Evolutionary conservation across 1,284 basidiomycete genomes (phyloP).

Genomic region (Boletus sp.): DNA sequence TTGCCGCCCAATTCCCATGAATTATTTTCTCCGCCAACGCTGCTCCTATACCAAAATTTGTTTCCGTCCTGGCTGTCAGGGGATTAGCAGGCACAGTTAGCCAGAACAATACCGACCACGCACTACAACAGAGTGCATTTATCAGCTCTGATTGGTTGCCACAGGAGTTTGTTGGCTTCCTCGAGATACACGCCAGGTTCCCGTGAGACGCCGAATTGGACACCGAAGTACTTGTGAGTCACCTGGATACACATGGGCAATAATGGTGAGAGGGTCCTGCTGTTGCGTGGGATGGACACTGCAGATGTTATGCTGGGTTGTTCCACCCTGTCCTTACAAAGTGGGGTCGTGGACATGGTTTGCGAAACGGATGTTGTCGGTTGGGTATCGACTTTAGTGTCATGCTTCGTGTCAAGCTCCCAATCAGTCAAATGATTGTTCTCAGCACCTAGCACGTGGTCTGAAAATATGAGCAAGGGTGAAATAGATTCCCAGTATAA

Average conservation of each 20-base stretch:
- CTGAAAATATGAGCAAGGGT: not conserved
- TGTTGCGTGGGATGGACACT: too few relatives aligned
- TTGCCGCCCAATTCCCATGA: slow-evolving; percentile 1
- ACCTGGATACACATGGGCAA: slow-evolving; percentile 1
- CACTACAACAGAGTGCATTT: not conserved
- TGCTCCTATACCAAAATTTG: not conserved
- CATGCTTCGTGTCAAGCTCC: not conserved
- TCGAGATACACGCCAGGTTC: slow-evolving; percentile 1
- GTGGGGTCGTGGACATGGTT: too few relatives aligned
- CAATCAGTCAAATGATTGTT: not conserved
- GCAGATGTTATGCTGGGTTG: too few relatives aligned
- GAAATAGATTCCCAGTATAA: not conserved
- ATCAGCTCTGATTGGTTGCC: not conserved
- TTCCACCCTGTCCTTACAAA: too few relatives aligned
- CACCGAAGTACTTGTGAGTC: not conserved
- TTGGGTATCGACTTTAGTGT: too few relatives aligned
- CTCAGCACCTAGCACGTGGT: not conserved
- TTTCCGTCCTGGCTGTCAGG: not conserved
- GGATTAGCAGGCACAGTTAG: not conserved
- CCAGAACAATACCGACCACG: not conserved
- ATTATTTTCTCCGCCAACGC: not conserved
- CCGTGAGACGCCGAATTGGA: not conserved
- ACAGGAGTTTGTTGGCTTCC: not conserved
- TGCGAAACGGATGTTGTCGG: too few relatives aligned
- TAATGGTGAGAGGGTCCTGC: not conserved